A percentile compares a stretch with the other conserved stretches of the same genome.
Evolutionary conservation across 2,329 filamentous ascomycete genomes (phyloP).

Genomic region (Sclerotiophoma versabilis): DNA sequence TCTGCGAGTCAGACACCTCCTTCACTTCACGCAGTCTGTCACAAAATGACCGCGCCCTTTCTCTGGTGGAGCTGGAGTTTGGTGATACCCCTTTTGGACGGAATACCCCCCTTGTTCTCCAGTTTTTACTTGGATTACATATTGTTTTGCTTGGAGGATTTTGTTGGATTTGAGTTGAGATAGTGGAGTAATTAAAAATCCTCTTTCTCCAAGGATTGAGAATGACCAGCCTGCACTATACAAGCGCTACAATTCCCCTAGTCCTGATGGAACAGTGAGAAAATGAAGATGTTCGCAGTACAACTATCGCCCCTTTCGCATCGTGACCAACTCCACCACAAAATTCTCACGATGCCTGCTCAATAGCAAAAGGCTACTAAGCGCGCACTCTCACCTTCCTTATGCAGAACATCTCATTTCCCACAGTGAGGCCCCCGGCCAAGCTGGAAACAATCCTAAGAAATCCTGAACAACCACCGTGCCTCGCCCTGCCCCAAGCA

Average conservation of each 20-base stretch:
- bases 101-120: slow-evolving; percentile 15
- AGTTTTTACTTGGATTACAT: slow-evolving; percentile 12
- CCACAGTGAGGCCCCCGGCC: background rate
- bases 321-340: background rate
- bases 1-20: slow-evolving; percentile 16
- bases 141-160: slow-evolving; percentile 11
- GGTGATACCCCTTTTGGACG: slow-evolving; percentile 46
- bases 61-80: slow-evolving; percentile 52
- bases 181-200: background rate
- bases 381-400: background rate
- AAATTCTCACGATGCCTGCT: slow-evolving; percentile 7
- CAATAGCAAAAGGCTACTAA: background rate
- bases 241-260: no score
- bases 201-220: background rate
- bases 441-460: no score
- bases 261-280: background rate
- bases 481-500: background rate
- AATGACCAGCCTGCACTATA: background rate
- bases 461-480: background rate
- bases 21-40: slow-evolving; percentile 16
- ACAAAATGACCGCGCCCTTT: slow-evolving; percentile 26
- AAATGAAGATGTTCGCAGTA: slow-evolving; percentile 4
- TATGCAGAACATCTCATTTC: background rate
- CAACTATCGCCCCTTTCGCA: background rate
- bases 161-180: slow-evolving; percentile 1